Conservation (phyloP, 2,329 filamentous ascomycete genomes). For the Leptographium procerum region DNA sequence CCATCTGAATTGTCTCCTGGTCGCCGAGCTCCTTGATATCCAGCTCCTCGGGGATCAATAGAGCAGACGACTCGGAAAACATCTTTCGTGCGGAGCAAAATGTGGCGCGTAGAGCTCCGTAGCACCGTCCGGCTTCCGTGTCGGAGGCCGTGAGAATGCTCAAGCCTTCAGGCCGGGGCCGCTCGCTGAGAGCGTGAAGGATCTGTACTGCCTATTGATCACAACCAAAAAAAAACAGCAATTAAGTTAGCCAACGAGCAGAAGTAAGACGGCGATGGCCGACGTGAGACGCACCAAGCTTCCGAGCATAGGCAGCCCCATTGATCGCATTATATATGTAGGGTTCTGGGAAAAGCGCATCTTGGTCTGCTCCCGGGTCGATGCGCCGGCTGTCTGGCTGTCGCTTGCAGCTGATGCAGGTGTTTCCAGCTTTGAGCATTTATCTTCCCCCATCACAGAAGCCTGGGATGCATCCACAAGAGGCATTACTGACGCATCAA, state of each 20-base stretch:
- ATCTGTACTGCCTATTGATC: slow-evolving; percentile 23
- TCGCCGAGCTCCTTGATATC: slow-evolving; percentile 26
- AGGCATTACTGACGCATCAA: not conserved
- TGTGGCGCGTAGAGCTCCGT: slow-evolving; percentile 20
- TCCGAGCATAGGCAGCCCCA: slow-evolving; percentile 24
- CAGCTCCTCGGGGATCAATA: slow-evolving; percentile 24
- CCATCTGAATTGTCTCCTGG: slow-evolving; percentile 30
- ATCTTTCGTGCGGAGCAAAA: slow-evolving; percentile 22
- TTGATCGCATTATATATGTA: slow-evolving; percentile 22
- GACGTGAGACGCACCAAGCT: slow-evolving; percentile 16
- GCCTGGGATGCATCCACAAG: not conserved
- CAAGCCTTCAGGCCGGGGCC: slow-evolving; percentile 19
- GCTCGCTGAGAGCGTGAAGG: slow-evolving; percentile 23
- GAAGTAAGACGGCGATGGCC: too few species aligned
- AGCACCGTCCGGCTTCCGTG: slow-evolving; percentile 24
- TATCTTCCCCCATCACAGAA: not conserved
- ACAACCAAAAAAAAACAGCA: too few species aligned
- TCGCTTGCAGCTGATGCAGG: slow-evolving; percentile 4
- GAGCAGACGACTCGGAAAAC: slow-evolving; percentile 20
- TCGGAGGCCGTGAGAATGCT: slow-evolving; percentile 18
- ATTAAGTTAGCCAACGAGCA: too few species aligned
- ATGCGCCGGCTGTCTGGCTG: slow-evolving; percentile 5
- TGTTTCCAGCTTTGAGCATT: not conserved
- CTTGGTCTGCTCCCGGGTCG: slow-evolving; percentile 17
- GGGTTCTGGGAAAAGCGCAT: slow-evolving; percentile 23